Conservation (phyloP, 257 asterid genomes). For the Solanum sejunctum region DNA sequence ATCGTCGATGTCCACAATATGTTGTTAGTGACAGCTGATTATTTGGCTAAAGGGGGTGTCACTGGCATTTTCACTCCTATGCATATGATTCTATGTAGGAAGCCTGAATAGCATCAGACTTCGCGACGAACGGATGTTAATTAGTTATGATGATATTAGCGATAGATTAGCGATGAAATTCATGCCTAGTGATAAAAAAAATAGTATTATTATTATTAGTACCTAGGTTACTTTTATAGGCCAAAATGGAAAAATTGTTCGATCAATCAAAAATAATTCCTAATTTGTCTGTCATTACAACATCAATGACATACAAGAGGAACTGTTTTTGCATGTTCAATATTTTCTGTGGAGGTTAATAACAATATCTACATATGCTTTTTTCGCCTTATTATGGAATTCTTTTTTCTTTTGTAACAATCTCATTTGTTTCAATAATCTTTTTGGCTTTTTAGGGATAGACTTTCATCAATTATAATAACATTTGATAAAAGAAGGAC, state of each 20-base stretch:
- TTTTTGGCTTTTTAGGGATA: background rate
- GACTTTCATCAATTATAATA: background rate
- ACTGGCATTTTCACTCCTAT: slow-evolving; percentile 71
- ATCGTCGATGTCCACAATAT: slow-evolving; percentile 58
- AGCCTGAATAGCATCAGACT: slow-evolving; percentile 20
- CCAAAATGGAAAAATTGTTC: background rate
- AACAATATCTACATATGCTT: background rate
- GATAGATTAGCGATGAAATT: background rate
- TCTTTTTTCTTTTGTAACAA: background rate
- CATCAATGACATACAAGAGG: background rate
- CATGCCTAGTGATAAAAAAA: background rate
- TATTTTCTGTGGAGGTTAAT: too few species aligned
- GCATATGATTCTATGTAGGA: slow-evolving; percentile 79
- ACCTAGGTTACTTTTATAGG: background rate
- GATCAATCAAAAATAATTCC: too few species aligned
- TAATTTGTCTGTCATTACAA: background rate
- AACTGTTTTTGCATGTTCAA: background rate
- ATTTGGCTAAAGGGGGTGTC: slow-evolving; percentile 58
- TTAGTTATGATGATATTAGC: background rate
- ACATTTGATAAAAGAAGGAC: background rate
- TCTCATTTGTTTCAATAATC: background rate
- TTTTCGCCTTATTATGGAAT: background rate
- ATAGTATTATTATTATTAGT: background rate
- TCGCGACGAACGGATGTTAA: background rate
- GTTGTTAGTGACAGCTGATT: slow-evolving; percentile 17